Base-by-base conservation (phyloP, 1,284 basidiomycete genomes). In the Testicularia cyperi region DNA sequence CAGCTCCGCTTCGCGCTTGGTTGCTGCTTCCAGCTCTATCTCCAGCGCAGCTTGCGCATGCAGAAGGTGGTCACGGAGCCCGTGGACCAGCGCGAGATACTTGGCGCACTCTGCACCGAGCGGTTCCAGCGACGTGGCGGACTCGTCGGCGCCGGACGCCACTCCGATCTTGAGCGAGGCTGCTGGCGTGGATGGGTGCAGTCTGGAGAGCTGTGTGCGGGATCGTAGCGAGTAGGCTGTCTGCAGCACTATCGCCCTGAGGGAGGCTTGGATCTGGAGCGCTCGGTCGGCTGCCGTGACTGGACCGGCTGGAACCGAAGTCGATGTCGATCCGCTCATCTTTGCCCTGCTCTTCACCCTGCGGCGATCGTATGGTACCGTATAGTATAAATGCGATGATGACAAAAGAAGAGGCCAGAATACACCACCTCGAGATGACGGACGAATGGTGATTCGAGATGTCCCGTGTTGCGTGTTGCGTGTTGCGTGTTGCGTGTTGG, bases 11-110 rank as follows among this genome's bases (percentile, higher is more conserved):
- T 64, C 61, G 6, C 61, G 38, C 21, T 52, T 46, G 15, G 49
- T 51, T 3, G 61, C 55, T 2, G 46, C 51, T n/a, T 64, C 61
- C 9, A 64, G 35, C 24, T 64, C 61, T 18, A 58, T 58, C 35
- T 58, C 49, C 14, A 64, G 26, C 9, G 51, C 49, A 12, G 51
- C 61, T 25, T 64, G 61, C 1, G 55, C 61, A 28, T 64, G 61
- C 13, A 64, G 23, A 30, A 64, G 32, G 18, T 58, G 51, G 19
- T 64, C 61, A 2, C 61, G 19, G 19, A 64, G 25, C 0, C 61
- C 61, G 16, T 51, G 40, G 1, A 64, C 61, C 14, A 58, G 21
- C 5, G 55, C 57, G 12, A 55, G 43, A 26, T 64, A 64, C 1
- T 44, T 38, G 7, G 49, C 38, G 24, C 55, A 64, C 29, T 58